phyloP scores from a whole-genome alignment of 176 grass and related monocot genomes.

The Olyra latifolia region DNA sequence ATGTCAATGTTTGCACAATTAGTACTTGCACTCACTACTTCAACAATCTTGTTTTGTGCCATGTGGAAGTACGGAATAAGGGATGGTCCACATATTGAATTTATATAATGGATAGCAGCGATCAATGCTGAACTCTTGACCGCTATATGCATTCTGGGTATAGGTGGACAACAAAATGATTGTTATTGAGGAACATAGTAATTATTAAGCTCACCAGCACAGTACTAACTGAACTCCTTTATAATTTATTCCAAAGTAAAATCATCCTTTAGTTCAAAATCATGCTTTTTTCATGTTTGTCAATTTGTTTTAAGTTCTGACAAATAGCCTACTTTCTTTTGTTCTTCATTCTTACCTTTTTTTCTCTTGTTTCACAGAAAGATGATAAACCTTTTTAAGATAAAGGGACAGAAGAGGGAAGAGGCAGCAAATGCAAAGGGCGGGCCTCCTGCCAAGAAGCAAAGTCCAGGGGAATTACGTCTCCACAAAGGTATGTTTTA shows the following conservation, averaged over 20 bases:
- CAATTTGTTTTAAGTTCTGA: neutral
- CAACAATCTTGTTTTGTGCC: neutral
- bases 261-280: neutral
- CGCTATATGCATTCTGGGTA: neutral
- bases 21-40: neutral
- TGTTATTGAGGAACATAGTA: neutral
- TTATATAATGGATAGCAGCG: neutral
- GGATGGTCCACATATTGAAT: neutral
- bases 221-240: neutral
- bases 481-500: conserved; percentile 61
- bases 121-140: neutral
- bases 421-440: conserved; percentile 56
- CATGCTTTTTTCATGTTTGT: neutral
- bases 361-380: conserved; percentile 17
- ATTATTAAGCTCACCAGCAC: neutral
- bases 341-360: neutral
- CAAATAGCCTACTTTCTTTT: neutral
- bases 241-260: neutral
- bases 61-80: neutral
- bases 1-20: neutral
- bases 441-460: conserved; percentile 51
- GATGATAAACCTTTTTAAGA: conserved; percentile 70
- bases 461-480: conserved; percentile 59
- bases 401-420: conserved; percentile 59
- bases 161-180: neutral